These are phyloP conservation scores for Ophiosphaerella narmari DNA, from an alignment of 2,329 filamentous ascomycete species.

Conservation along the genomic window DNA sequence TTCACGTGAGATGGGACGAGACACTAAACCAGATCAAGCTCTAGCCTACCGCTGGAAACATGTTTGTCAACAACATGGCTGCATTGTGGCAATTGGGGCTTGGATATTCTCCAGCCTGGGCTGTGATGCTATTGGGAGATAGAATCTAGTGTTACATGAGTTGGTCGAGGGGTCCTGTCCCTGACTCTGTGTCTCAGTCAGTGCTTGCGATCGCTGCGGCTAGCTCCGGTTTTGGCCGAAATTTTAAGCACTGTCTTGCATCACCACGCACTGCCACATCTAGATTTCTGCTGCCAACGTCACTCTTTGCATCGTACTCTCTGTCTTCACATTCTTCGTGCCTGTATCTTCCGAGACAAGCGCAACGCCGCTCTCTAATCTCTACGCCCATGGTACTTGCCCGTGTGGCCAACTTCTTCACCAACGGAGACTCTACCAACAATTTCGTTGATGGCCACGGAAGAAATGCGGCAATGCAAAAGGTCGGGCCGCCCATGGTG, in stretches of 20 bases:
- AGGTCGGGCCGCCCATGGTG: conserved; percentile 24
- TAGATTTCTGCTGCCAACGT: conserved; percentile 15
- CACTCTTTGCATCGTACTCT: conserved; percentile 22
- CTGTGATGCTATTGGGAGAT: too few relatives aligned
- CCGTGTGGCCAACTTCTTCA: conserved; percentile 55
- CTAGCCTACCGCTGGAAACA: too few relatives aligned
- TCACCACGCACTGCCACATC: conserved; percentile 17
- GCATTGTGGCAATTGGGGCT: background rate
- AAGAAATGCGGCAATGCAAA: conserved; percentile 30
- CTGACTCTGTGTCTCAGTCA: background rate
- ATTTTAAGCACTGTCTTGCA: conserved; percentile 26
- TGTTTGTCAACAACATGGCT: background rate
- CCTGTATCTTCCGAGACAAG: background rate
- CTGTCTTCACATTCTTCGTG: conserved; percentile 3
- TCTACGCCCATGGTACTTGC: conserved; percentile 54
- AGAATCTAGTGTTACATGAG: too few relatives aligned
- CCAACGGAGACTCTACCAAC: conserved; percentile 38
- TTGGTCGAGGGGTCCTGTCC: background rate
- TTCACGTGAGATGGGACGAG: conserved; percentile 16
- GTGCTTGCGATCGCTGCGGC: conserved; percentile 10
- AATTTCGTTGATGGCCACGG: conserved; percentile 47
- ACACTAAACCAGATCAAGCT: too few relatives aligned
- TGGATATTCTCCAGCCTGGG: too few relatives aligned
- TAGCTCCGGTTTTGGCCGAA: conserved; percentile 35
- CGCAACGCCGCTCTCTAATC: conserved; percentile 23